These are phyloP conservation scores for Saccharum spontaneum DNA, from an alignment of 176 grass and related monocot species.

Conservation along the genomic window DNA sequence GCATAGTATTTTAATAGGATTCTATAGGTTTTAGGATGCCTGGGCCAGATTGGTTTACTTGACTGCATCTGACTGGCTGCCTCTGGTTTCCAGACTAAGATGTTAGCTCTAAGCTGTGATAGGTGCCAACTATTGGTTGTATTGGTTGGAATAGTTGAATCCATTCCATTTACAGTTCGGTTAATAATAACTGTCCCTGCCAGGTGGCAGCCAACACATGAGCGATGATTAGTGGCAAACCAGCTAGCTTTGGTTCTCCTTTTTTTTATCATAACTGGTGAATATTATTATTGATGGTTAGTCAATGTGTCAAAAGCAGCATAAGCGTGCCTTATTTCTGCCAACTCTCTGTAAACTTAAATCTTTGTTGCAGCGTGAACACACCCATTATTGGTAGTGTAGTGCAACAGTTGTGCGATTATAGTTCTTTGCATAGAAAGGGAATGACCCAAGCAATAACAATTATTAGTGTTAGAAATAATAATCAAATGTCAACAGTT, in stretches of 20 bases:
- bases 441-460: not conserved
- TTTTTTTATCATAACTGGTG: not conserved
- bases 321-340: not conserved
- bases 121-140: not conserved
- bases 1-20: not conserved
- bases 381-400: not conserved
- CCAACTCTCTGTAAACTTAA: not conserved
- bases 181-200: not conserved
- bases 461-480: not conserved
- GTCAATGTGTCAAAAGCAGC: not conserved
- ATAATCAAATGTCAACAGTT: not conserved
- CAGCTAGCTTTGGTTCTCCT: not conserved
- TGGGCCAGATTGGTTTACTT: not conserved
- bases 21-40: not conserved
- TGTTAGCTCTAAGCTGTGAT: not conserved
- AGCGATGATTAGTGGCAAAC: not conserved
- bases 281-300: not conserved
- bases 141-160: not conserved
- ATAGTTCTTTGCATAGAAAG: not conserved
- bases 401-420: not conserved
- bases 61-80: not conserved
- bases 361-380: not conserved
- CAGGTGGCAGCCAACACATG: not conserved
- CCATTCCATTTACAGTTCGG: constrained; percentile 18
- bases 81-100: not conserved